Conservation (phyloP, 495 filamentous ascomycete species). For the Penicillium pulvis region DNA sequence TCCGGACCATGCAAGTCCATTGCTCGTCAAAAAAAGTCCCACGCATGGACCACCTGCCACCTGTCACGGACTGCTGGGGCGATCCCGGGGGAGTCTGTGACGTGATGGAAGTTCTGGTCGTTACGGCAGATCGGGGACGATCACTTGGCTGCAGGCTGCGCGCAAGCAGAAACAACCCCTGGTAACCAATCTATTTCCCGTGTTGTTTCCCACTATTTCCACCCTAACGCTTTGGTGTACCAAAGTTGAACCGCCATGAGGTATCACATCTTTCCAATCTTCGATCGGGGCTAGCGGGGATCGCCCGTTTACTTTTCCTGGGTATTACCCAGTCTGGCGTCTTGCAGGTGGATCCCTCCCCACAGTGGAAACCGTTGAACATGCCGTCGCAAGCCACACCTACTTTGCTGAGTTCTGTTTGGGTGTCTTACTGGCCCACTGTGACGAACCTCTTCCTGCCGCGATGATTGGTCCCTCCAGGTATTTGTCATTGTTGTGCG, state of each 20-base stretch:
- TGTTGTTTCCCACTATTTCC: slow-evolving; percentile 20
- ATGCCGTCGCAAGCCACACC: slow-evolving; percentile 28
- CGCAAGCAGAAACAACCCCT: slow-evolving; percentile 11
- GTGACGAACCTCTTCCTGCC: slow-evolving; percentile 12
- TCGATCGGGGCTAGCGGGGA: slow-evolving; percentile 26
- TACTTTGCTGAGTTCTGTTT: slow-evolving; percentile 9
- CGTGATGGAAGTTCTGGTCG: slow-evolving; percentile 13
- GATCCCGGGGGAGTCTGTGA: slow-evolving; percentile 17
- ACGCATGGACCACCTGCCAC: slow-evolving; percentile 33
- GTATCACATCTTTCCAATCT: slow-evolving; percentile 11
- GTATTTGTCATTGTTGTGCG: slow-evolving; percentile 45
- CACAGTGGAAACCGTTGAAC: slow-evolving; percentile 35
- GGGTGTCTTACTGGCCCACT: slow-evolving; percentile 8
- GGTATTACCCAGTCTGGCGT: slow-evolving; percentile 23
- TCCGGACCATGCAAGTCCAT: neutral
- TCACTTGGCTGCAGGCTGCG: slow-evolving; percentile 25
- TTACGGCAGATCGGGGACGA: slow-evolving; percentile 14
- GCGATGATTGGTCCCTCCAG: slow-evolving; percentile 14
- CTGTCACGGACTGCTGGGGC: slow-evolving; percentile 27
- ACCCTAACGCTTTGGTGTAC: slow-evolving; percentile 20
- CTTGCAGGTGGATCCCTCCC: slow-evolving; percentile 19
- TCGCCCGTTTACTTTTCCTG: slow-evolving; percentile 20
- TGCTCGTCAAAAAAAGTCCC: slow-evolving; percentile 1
- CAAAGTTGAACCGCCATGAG: slow-evolving; percentile 8
- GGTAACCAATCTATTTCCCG: slow-evolving; percentile 30